phyloP scores from a whole-genome alignment of 1,284 basidiomycete genomes.

The Tremellales sp. region DNA sequence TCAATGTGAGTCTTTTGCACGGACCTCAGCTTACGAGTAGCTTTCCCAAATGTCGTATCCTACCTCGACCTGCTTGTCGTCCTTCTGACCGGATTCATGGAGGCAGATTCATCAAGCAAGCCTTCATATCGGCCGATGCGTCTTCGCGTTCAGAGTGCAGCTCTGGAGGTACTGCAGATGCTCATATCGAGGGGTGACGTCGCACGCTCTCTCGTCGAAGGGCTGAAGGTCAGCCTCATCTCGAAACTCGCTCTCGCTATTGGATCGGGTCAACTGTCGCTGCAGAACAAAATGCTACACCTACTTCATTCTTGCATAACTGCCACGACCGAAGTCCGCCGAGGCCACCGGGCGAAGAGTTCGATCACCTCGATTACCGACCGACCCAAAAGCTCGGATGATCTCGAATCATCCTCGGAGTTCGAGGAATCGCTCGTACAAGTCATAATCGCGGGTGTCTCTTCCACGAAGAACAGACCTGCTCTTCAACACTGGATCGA shows the following conservation, averaged over 20 bases:
- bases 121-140: slow-evolving; percentile 2
- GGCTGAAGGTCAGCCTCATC: slow-evolving; percentile 67
- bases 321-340: slow-evolving; percentile 48
- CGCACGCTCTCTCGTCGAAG: slow-evolving; percentile 57
- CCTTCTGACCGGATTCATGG: slow-evolving; percentile 48
- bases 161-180: slow-evolving; percentile 76
- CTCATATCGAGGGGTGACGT: slow-evolving; percentile 76
- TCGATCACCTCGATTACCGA: slow-evolving; percentile 13
- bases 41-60: slow-evolving; percentile 19
- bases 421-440: slow-evolving; percentile 59
- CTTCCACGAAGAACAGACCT: slow-evolving; percentile 63
- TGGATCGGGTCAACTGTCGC: slow-evolving; percentile 64
- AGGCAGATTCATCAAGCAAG: slow-evolving; percentile 8
- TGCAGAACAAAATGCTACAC: slow-evolving; percentile 90
- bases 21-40: not conserved
- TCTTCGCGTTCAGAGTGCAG: slow-evolving; percentile 62
- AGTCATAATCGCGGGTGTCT: slow-evolving; percentile 75
- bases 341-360: slow-evolving; percentile 29
- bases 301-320: slow-evolving; percentile 81
- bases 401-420: slow-evolving; percentile 7
- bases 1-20: slow-evolving; percentile 50
- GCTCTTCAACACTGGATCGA: slow-evolving; percentile 94
- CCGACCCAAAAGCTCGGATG: slow-evolving; percentile 2
- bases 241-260: slow-evolving; percentile 71
- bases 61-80: slow-evolving; percentile 73